Base-by-base conservation (phyloP, 192 early-diverging fungal genomes). In the Coemansia sp. region DNA sequence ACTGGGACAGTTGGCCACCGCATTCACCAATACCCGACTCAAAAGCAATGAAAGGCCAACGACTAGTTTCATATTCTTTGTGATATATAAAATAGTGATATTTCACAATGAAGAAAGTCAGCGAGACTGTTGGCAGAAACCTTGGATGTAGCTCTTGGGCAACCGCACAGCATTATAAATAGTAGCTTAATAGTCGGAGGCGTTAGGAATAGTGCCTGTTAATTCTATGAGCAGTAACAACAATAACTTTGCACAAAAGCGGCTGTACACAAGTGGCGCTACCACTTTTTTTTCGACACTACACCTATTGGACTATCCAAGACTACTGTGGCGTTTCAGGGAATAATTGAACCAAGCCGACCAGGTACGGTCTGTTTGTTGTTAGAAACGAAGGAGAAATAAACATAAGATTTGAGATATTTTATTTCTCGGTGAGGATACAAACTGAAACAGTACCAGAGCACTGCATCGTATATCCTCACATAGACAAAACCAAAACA, bases 1-100 rank as follows among this genome's bases (percentile, higher is more conserved):
- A 70, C 75, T 82, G 34, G 79, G 79, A n/a, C 79, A 82, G 4
- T 69, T 63, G 33, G 22, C 24, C 29, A 55, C 49, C 3, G 65
- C 66, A 20, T 20, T 16, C 2, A 52, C 20, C 15, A 44, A 22
- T 24, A 60, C 59, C 6, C 38, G 7, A 24, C 11, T 49, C 51
- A 51, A 27, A 5, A 70, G 60, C 16, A 63, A 16, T 4, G 38
- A 38, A 20, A 24, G 3, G 15, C 57, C 31, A 12, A 60, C 27
- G 18, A 43, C 22, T 20, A 43, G 57, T 46, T 69, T 69, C 61
- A 63, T 63, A 36, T 60, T 54, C 22, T 22, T 3, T 5, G 15
- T 57, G 2, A 9, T 65, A 63, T 34, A 34, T n/a, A 13, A 41
- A 18, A 2, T 40, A 27, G 1, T 27, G 1, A 27, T 27, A 27